phyloP scores from a whole-genome alignment of 495 filamentous ascomycete species.

The Talaromyces wortmannii region DNA sequence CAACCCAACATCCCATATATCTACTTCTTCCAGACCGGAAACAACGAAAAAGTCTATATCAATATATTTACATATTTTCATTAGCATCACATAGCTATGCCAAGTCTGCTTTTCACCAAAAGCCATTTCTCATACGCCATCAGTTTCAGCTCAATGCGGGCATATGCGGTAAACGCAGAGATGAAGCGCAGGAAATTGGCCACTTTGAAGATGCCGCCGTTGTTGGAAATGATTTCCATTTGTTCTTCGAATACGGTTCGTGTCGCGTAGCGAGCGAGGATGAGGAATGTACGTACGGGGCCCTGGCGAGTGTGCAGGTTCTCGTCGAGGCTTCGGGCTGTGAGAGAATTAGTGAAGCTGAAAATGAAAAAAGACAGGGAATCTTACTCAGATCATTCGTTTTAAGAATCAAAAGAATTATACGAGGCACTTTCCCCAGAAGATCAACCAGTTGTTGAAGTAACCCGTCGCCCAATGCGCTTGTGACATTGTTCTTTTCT shows the following conservation, averaged over 20 bases:
- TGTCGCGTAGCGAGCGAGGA: slow-evolving; percentile 88
- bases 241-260: slow-evolving; percentile 84
- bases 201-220: slow-evolving; percentile 50
- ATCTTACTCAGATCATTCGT: slow-evolving; percentile 87
- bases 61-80: not conserved
- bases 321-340: slow-evolving; percentile 85
- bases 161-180: slow-evolving; percentile 48
- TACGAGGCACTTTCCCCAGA: slow-evolving; percentile 78
- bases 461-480: slow-evolving; percentile 79
- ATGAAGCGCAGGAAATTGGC: slow-evolving; percentile 49
- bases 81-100: slow-evolving; percentile 1
- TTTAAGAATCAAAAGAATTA: slow-evolving; percentile 94
- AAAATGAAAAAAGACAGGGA: slow-evolving; percentile 3
- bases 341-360: slow-evolving; percentile 5
- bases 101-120: slow-evolving; percentile 36
- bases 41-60: not conserved
- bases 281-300: slow-evolving; percentile 83
- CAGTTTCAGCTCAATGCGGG: slow-evolving; percentile 59
- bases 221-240: slow-evolving; percentile 57
- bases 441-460: slow-evolving; percentile 82
- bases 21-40: not conserved
- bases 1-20: not conserved
- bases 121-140: slow-evolving; percentile 51
- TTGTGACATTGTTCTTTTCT: slow-evolving; percentile 77
- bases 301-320: slow-evolving; percentile 85